Base-by-base conservation (phyloP, 1,284 basidiomycete genomes). In the Cryptococcus depauperatus region DNA sequence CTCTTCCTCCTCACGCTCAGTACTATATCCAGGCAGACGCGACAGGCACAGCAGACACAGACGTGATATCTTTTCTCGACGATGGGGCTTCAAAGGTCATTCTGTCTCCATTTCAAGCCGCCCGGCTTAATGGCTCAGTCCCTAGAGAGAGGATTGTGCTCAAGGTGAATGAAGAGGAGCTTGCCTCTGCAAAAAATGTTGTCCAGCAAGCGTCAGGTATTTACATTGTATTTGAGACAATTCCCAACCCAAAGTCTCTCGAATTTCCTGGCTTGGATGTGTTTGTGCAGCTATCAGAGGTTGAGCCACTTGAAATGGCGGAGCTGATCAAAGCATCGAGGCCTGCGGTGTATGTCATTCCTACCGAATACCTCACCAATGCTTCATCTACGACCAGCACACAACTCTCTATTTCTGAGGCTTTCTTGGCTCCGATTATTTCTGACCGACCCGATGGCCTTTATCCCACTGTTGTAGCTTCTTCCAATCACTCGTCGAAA, bases 361-460 rank as follows among this genome's bases (percentile, higher is more conserved):
- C 84, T 7, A 76, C 80, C n/a, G 79, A 81, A 23, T 75, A 81
- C 48, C 78, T 92, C 43, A 83, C 84, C 10, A 72, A 81, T 28
- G 70, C 69, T 3, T 42, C 47, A 22, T 56, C 75, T 2, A 77
- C 81, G 9, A 75, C 79, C 28, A 52, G 74, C 35, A 68, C 75
- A 6, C 77, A 81, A 53, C 74, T 92, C 47, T 84, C 83, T 59
- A 73, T 93, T 46, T 79, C 80, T n/a, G 85, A 90, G 59, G 84
- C 83, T 14, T 93, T 92, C 75, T 78, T 91, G 41, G 80, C 88
- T 0, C 78, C 83, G 2, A 71, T 97, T 44, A 72, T 75, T 16
- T 89, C 91, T 2, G 95, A 99, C 71, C 81, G 95, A 41, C 76
- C 82, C 3, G 95, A 98, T 65, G 89, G 88, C 16, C 79, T 98